Evolutionary conservation across 208 protist species (phyloP), one percentile per base, ranked within the genome.

Genomic region (Acanthamoeba quina): DNA sequence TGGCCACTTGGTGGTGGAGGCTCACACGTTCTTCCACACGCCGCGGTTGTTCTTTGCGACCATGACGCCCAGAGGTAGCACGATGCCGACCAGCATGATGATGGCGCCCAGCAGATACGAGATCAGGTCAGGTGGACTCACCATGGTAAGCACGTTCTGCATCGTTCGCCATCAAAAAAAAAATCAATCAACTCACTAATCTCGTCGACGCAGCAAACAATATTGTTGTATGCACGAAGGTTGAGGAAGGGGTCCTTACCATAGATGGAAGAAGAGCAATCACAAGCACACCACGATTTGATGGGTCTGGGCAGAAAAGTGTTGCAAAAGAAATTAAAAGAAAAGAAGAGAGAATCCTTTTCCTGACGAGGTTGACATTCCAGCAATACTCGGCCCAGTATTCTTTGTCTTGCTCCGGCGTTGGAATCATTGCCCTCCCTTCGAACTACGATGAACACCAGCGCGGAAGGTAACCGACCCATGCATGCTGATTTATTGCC

Each of bases 21-120:
- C 70, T 64, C 54, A 64, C 15, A 62, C 62, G 83, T 31, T 90
- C 83, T 90, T 90, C 58, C 54, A 90, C 34, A 90, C 83, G 83
- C 83, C 83, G 9, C 47, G 68, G 34, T 90, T 90, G 83, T 90
- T 90, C 83, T 90, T 90, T n/a, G 44, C 34, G 21, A 90, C 83
- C 58, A 83, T 76, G 49, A 94, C 60, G 78, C 72, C 56, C 52
- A 92, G 80, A 5, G 47, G 44, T 1, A 94, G 34, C 29, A 68
- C 56, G 60, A 91, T 78, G 92, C 92, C 89, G 68, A 94, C 9
- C 13, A 88, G 56, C 52, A 92, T 74, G 60, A 91, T 64, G 15
- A 52, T 9, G n/a, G 83, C 83, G 34, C 83, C 83, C 47, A 90
- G 47, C 6, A 90, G 56, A 49, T 72, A 90, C 54, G 83, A 90